phyloP scores from a whole-genome alignment of 2,329 filamentous ascomycete species.

The Lithohypha guttulata region DNA sequence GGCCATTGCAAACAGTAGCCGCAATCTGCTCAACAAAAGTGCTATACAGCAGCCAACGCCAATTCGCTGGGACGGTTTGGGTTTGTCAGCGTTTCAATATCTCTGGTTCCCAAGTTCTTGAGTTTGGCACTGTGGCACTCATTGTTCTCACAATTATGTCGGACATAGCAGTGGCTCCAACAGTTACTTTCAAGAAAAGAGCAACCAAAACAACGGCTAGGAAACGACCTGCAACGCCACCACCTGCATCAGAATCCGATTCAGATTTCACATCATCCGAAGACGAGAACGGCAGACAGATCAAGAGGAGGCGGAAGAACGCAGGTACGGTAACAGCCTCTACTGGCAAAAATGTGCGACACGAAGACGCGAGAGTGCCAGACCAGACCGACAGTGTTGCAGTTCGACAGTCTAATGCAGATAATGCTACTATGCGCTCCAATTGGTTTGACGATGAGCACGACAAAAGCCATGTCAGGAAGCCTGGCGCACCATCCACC shows the following conservation, averaged over 20 bases:
- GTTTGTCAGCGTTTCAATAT: too few relatives aligned
- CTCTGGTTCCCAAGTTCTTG: too few relatives aligned
- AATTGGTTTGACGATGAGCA: slow-evolving; percentile 77
- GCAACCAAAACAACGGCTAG: slow-evolving; percentile 67
- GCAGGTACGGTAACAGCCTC: slow-evolving; percentile 57
- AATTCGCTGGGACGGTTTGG: too few relatives aligned
- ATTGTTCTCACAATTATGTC: too few relatives aligned
- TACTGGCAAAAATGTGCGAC: slow-evolving; percentile 27
- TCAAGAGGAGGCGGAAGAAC: slow-evolving; percentile 69
- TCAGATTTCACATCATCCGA: slow-evolving; percentile 63
- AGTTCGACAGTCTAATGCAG: slow-evolving; percentile 53
- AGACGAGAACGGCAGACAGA: slow-evolving; percentile 61
- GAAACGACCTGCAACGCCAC: slow-evolving; percentile 66
- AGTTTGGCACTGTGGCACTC: too few relatives aligned
- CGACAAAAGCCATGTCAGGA: slow-evolving; percentile 42
- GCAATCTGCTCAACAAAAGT: too few relatives aligned
- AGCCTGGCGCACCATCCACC: slow-evolving; percentile 21
- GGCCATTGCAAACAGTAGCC: too few relatives aligned
- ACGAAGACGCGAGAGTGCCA: slow-evolving; percentile 38
- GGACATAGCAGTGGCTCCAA: slow-evolving; percentile 23
- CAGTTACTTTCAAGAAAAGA: slow-evolving; percentile 68
- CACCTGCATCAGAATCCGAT: slow-evolving; percentile 46
- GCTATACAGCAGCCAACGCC: too few relatives aligned
- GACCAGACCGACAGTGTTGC: slow-evolving; percentile 51
- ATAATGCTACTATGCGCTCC: slow-evolving; percentile 79